Evolutionary conservation across 495 filamentous ascomycete species (phyloP).

Genomic region (Pyronema domesticum): DNA sequence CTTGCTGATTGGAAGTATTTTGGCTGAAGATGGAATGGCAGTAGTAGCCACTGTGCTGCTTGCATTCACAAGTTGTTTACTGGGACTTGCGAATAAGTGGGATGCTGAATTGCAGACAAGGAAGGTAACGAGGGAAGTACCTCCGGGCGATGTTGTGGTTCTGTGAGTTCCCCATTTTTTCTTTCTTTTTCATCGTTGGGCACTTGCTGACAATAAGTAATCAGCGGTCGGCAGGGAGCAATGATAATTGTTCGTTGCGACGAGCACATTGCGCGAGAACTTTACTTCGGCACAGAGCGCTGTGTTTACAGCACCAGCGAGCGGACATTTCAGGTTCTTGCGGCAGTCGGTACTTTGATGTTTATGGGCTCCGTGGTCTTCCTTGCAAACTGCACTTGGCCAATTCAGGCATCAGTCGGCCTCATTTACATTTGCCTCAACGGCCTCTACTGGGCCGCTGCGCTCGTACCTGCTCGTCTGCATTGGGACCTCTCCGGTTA

Average conservation of each 20-base stretch:
- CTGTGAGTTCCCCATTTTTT: constrained; percentile 11
- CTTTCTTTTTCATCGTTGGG: constrained; percentile 22
- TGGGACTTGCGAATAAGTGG: constrained; percentile 40
- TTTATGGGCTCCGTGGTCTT: constrained; percentile 44
- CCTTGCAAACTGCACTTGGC: constrained; percentile 42
- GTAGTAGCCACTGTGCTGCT: constrained; percentile 32
- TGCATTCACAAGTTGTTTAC: constrained; percentile 29
- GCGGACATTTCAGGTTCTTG: constrained; percentile 31
- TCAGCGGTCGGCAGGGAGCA: constrained; percentile 34
- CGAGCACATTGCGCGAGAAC: constrained; percentile 45
- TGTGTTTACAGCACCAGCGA: constrained; percentile 34
- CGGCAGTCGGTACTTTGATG: constrained; percentile 39
- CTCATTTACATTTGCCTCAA: constrained; percentile 40
- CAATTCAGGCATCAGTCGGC: constrained; percentile 40
- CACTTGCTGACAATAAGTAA: constrained; percentile 41
- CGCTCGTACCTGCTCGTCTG: constrained; percentile 27
- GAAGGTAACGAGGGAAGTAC: constrained; percentile 33
- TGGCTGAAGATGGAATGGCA: constrained; percentile 38
- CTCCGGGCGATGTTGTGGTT: constrained; percentile 42
- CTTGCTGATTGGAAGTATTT: constrained; percentile 26
- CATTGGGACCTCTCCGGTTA: not conserved
- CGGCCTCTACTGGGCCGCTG: constrained; percentile 39
- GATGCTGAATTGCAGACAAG: constrained; percentile 34
- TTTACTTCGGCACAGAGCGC: constrained; percentile 43
- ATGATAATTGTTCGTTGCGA: constrained; percentile 43